These are phyloP conservation scores for Eleusine indica DNA, from an alignment of 176 grass and related monocot genomes.

Conservation along the genomic window DNA sequence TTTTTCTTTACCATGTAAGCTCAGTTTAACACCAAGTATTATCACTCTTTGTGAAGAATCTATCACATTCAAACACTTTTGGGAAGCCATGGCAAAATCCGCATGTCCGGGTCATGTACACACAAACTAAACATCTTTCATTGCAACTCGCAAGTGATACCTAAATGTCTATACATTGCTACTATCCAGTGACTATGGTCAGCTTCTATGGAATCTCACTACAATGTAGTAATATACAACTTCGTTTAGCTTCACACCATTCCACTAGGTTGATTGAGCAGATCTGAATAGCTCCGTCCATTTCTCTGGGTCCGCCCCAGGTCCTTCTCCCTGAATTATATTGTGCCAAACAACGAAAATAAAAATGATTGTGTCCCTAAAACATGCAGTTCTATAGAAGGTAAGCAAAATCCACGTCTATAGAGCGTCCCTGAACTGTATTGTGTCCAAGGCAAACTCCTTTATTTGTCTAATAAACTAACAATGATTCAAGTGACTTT, in stretches of 20 bases:
- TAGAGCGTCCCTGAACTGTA: no score
- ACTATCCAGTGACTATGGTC: not conserved
- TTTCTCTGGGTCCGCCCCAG: constrained; percentile 68
- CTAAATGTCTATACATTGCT: constrained; percentile 17
- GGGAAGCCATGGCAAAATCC: not conserved
- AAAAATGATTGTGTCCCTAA: no score
- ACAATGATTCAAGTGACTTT: not conserved
- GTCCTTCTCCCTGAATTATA: constrained; percentile 76
- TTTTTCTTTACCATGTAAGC: not conserved
- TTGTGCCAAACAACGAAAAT: not conserved
- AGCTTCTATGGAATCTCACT: not conserved
- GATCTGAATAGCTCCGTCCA: constrained; percentile 78
- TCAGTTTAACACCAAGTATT: not conserved
- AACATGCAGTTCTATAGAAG: not conserved
- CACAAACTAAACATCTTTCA: not conserved
- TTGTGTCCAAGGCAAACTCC: no score
- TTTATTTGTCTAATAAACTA: not conserved
- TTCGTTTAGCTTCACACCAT: not conserved
- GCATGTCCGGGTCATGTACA: not conserved
- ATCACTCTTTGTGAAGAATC: not conserved
- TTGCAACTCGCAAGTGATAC: not conserved
- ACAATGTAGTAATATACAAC: not conserved
- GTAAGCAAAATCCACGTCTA: not conserved
- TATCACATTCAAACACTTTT: not conserved
- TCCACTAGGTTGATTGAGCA: constrained; percentile 49